A percentile compares a stretch with the other conserved stretches of the same genome.
Conservation (phyloP, 176 grass and related monocot genomes). For the Triticum timopheevii region DNA sequence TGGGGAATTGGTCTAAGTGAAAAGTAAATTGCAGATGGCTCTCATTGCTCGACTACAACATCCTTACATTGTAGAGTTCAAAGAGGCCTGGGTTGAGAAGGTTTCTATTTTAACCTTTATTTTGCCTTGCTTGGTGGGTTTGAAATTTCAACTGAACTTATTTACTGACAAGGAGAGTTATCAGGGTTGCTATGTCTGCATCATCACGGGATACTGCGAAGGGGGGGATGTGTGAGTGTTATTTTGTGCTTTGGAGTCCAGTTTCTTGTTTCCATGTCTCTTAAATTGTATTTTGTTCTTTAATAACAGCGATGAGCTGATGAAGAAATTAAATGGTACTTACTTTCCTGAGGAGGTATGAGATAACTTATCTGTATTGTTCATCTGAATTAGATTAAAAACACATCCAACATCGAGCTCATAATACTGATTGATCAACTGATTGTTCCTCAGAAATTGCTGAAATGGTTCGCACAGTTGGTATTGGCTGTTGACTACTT, state of each 20-base stretch:
- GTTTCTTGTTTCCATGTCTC: neutral
- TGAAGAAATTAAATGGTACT: slow-evolving; percentile 84
- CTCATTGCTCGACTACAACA: slow-evolving; percentile 88
- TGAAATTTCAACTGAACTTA: neutral
- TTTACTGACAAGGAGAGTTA: slow-evolving; percentile 37
- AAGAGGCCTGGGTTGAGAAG: slow-evolving; percentile 99
- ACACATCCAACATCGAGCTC: neutral
- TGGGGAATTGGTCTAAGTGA: neutral
- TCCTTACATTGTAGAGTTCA: slow-evolving; percentile 98
- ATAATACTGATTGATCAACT: slow-evolving; percentile 9
- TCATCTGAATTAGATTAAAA: neutral
- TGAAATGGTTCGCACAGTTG: slow-evolving; percentile 94
- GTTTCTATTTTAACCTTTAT: slow-evolving; percentile 25
- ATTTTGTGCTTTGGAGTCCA: neutral
- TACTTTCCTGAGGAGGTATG: slow-evolving; percentile 96
- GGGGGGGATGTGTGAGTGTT: slow-evolving; percentile 94
- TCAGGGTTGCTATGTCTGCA: slow-evolving; percentile 99
- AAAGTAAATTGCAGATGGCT: slow-evolving; percentile 70
- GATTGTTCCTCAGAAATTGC: slow-evolving; percentile 64
- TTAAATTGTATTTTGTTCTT: slow-evolving; percentile 17
- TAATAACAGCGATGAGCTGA: slow-evolving; percentile 69
- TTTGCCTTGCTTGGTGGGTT: neutral
- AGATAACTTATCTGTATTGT: neutral
- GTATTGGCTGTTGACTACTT: slow-evolving; percentile 88
- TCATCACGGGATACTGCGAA: slow-evolving; percentile 97